A percentile compares a stretch with the other conserved stretches of the same genome.
Conservation (phyloP, 257 asterid species). For the Penstemon newberryi region DNA sequence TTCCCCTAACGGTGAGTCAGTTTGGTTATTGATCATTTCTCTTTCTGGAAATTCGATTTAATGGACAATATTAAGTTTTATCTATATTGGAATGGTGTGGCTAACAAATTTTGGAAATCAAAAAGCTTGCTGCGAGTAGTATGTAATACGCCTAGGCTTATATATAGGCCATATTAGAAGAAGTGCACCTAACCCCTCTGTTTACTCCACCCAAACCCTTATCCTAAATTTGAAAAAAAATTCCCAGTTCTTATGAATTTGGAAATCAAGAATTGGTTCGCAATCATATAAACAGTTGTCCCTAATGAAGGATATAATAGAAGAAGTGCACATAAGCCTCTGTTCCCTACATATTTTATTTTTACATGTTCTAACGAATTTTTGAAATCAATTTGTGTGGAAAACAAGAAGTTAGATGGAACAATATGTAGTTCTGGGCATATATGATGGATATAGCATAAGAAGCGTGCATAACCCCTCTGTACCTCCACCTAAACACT, state of each 20-base stretch:
- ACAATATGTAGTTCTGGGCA: no score
- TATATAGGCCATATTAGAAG: no score
- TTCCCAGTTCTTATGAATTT: background rate
- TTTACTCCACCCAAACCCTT: no score
- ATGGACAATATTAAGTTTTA: background rate
- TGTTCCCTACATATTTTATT: background rate
- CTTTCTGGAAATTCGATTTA: slow-evolving; percentile 11
- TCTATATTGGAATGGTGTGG: background rate
- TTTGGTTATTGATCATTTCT: slow-evolving; percentile 6
- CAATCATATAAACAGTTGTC: background rate
- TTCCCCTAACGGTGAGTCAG: slow-evolving; percentile 61
- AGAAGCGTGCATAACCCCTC: background rate
- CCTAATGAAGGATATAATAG: background rate
- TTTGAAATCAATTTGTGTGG: no score
- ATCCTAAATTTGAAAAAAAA: no score
- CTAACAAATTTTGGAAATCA: background rate
- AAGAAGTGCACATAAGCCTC: background rate
- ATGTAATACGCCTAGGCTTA: no score
- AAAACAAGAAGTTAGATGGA: no score
- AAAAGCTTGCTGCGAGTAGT: background rate
- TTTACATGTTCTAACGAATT: no score
- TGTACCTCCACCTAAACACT: background rate
- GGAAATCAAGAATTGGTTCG: background rate
- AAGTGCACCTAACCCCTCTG: no score
- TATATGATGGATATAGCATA: background rate